phyloP scores from a whole-genome alignment of 805 yeast species.

The Barnettozyma vustinii region DNA sequence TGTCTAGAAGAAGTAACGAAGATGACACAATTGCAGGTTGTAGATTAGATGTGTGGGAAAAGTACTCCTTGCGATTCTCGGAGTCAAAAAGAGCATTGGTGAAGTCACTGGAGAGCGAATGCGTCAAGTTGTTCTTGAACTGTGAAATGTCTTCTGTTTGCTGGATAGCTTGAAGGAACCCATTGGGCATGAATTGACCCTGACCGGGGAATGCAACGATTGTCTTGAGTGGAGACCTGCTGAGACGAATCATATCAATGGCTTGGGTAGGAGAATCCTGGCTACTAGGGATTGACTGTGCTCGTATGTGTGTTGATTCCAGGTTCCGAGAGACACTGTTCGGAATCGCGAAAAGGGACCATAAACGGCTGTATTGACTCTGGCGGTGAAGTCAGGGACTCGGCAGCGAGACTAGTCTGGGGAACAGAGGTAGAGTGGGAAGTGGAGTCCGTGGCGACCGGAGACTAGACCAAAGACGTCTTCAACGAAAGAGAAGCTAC shows the following conservation, averaged over 20 bases:
- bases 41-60: slow-evolving; percentile 26
- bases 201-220: slow-evolving; percentile 24
- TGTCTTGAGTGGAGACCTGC: slow-evolving; percentile 3
- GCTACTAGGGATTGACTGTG: no score
- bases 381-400: neutral
- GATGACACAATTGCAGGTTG: slow-evolving; percentile 24
- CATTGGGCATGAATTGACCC: slow-evolving; percentile 10
- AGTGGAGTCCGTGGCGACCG: neutral
- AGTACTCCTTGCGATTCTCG: neutral
- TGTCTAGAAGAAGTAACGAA: slow-evolving; percentile 23
- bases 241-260: slow-evolving; percentile 7
- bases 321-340: no score
- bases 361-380: neutral
- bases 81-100: neutral
- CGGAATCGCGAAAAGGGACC: neutral
- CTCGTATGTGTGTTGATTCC: no score
- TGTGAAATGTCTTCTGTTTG: slow-evolving; percentile 2
- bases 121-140: slow-evolving; percentile 1
- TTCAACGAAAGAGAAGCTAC: neutral
- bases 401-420: neutral
- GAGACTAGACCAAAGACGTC: neutral
- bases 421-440: neutral
- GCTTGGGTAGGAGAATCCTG: no score
- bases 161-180: neutral
- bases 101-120: neutral